phyloP scores from a whole-genome alignment of 768 basidiomycete species.

The Fomitopsis serialis region DNA sequence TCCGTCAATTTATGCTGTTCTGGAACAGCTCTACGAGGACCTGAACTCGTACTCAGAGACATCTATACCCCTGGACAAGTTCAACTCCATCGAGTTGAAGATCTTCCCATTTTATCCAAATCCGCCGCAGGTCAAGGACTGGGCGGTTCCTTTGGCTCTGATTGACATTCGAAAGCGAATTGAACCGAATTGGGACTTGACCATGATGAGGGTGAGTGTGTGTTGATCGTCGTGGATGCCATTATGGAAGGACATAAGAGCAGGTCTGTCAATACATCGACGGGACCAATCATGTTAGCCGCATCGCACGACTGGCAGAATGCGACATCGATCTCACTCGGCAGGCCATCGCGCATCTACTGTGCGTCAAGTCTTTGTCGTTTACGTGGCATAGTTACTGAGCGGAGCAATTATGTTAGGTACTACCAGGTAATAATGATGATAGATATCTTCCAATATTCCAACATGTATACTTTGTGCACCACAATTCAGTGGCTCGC shows the following conservation, averaged over 20 bases:
- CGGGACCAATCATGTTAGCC: slow-evolving; percentile 86
- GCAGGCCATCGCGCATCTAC: slow-evolving; percentile 83
- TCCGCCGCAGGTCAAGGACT: slow-evolving; percentile 83
- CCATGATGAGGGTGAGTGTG: slow-evolving; percentile 69
- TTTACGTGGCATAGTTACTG: neutral
- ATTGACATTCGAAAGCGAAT: slow-evolving; percentile 76
- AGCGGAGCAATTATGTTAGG: slow-evolving; percentile 30
- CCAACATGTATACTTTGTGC: slow-evolving; percentile 93
- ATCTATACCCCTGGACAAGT: slow-evolving; percentile 83
- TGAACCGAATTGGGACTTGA: slow-evolving; percentile 95
- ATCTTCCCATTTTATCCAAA: slow-evolving; percentile 97
- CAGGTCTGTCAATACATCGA: slow-evolving; percentile 81
- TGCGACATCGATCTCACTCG: slow-evolving; percentile 80
- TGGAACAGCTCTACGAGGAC: slow-evolving; percentile 96
- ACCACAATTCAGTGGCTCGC: slow-evolving; percentile 86
- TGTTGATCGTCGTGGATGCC: neutral
- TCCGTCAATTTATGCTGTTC: slow-evolving; percentile 67
- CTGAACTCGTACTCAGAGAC: slow-evolving; percentile 97
- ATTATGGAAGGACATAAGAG: neutral
- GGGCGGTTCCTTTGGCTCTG: slow-evolving; percentile 92
- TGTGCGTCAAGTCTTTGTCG: slow-evolving; percentile 46
- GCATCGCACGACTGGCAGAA: slow-evolving; percentile 88
- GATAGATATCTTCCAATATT: slow-evolving; percentile 95
- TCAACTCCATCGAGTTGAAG: slow-evolving; percentile 93
- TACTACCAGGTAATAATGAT: slow-evolving; percentile 97